Conservation (phyloP, 2,329 filamentous ascomycete genomes). For the Tolypocladium ophioglossoides region DNA sequence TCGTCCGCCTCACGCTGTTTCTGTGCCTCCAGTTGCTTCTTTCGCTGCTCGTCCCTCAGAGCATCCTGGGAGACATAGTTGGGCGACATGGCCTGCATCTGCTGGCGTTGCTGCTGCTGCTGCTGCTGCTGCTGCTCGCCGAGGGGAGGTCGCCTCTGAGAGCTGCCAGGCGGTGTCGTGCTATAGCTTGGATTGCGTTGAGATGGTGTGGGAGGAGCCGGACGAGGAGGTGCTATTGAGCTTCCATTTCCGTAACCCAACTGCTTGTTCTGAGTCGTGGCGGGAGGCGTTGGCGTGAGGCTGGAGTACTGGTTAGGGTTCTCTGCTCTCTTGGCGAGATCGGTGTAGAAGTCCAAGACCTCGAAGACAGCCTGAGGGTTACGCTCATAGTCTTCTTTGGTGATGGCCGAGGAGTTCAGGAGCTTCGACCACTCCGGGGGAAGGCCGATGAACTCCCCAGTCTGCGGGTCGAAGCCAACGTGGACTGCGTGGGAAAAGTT, state of each 20-base stretch:
- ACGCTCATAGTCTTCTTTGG: conserved; percentile 96
- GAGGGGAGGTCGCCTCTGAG: conserved; percentile 36
- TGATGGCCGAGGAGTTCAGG: conserved; percentile 90
- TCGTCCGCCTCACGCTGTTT: conserved; percentile 49
- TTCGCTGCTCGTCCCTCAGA: conserved; percentile 45
- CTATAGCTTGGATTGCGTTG: conserved; percentile 35
- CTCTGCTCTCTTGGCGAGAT: conserved; percentile 66
- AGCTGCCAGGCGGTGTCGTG: conserved; percentile 22
- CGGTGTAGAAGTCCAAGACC: conserved; percentile 76
- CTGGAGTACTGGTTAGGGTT: conserved; percentile 60
- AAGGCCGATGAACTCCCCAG: conserved; percentile 87
- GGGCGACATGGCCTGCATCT: conserved; percentile 45
- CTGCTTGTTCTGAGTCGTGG: conserved; percentile 49
- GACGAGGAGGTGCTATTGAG: conserved; percentile 57
- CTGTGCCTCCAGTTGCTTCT: conserved; percentile 52
- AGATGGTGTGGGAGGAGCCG: conserved; percentile 35
- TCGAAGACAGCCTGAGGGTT: conserved; percentile 82
- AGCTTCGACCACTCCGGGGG: conserved; percentile 96
- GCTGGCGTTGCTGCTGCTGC: conserved; percentile 46
- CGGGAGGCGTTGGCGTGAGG: conserved; percentile 56
- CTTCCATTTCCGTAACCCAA: conserved; percentile 47
- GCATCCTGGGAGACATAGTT: conserved; percentile 43
- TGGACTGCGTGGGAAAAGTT: conserved; percentile 97
- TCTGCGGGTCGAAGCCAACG: conserved; percentile 92
- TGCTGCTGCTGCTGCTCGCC: conserved; percentile 22